Percentiles rank a stretch among this genome's conserved stretches.
phyloP scores from a whole-genome alignment of 208 protist species.

The Leishmania braziliensis region DNA sequence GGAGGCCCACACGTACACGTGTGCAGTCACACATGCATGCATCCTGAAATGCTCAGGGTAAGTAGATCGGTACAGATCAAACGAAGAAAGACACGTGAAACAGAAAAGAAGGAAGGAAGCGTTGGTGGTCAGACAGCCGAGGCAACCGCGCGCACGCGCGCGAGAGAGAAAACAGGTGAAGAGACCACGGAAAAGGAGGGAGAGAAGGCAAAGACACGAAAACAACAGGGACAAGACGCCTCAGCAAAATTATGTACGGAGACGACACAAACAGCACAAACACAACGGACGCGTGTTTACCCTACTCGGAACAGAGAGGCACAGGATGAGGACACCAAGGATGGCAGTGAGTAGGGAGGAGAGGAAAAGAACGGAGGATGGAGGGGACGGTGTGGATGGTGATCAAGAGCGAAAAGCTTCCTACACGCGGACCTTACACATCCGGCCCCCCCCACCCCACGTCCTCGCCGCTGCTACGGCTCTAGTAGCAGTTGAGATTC shows the following conservation, averaged over 20 bases:
- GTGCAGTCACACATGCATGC: background rate
- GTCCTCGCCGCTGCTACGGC: background rate
- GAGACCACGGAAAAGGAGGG: constrained; percentile 1
- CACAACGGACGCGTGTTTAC: background rate
- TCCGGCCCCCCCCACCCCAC: background rate
- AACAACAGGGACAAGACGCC: background rate
- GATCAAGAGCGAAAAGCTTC: background rate
- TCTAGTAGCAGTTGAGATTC: background rate
- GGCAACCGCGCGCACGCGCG: background rate
- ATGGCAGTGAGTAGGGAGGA: background rate
- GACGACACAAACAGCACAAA: background rate
- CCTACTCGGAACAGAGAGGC: background rate
- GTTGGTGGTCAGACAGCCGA: background rate
- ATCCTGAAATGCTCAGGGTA: background rate
- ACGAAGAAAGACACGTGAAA: background rate
- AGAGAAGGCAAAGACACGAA: background rate
- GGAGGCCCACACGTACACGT: background rate
- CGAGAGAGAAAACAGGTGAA: background rate
- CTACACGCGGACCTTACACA: background rate
- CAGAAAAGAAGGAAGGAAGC: background rate
- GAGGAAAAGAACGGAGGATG: background rate
- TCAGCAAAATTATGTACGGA: background rate
- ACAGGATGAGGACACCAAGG: background rate
- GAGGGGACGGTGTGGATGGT: background rate
- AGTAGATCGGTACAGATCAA: background rate